A percentile compares a stretch with the other conserved stretches of the same genome.
These are phyloP conservation scores for Thuidium tamariscinum DNA, from an alignment of 225 moss, liverwort and hornwort genomes.

Conservation along the genomic window DNA sequence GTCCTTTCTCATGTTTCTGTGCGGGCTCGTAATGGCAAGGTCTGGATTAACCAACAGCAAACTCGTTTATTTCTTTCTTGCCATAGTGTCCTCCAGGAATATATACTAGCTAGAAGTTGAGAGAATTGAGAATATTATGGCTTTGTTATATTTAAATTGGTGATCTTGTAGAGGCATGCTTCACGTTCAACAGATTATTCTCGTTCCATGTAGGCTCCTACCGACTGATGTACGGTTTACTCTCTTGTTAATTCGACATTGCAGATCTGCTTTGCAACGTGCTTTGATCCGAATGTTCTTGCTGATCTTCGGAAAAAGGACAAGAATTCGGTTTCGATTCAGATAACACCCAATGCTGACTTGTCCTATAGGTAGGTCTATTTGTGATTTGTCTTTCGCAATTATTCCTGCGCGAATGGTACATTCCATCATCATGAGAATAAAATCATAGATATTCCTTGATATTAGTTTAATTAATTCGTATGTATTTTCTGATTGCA, in stretches of 20 bases:
- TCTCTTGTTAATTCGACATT: not conserved
- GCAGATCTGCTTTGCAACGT: constrained; percentile 93
- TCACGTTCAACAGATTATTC: not conserved
- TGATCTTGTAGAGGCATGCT: not conserved
- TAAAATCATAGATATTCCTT: not conserved
- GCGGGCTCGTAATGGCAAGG: constrained; percentile 94
- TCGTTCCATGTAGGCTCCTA: not conserved
- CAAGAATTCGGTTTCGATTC: constrained; percentile 28
- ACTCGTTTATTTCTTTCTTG: not conserved
- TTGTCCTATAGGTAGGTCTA: constrained; percentile 19
- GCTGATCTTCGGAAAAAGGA: constrained; percentile 53
- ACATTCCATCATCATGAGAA: not conserved
- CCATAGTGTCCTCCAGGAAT: not conserved
- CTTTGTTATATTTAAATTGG: not conserved
- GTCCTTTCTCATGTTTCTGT: constrained; percentile 94
- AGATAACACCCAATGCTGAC: constrained; percentile 42
- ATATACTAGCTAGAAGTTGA: not conserved
- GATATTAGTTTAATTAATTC: not conserved
- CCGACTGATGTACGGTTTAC: not conserved
- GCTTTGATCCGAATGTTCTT: constrained; percentile 74
- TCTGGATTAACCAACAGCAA: not conserved
- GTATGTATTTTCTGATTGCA: not conserved
- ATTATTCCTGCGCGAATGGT: not conserved
- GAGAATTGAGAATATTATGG: not conserved
- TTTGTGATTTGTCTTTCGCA: not conserved